Evolutionary conservation across 768 basidiomycete genomes (phyloP).

Genomic region (Lepiota brunneoincarnata): DNA sequence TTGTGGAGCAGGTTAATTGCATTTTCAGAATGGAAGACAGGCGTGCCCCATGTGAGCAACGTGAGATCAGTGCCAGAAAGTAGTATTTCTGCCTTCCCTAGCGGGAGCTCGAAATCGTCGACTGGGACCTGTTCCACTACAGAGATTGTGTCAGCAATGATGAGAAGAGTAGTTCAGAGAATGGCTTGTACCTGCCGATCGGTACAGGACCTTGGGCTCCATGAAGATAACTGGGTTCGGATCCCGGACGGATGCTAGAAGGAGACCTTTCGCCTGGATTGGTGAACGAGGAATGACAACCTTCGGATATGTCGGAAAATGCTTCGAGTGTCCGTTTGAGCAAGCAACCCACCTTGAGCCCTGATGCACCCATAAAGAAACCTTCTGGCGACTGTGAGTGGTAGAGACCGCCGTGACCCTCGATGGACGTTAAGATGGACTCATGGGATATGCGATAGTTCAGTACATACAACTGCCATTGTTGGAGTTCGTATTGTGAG

Average conservation of each 20-base stretch:
- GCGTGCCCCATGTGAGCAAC: slow-evolving; percentile 90
- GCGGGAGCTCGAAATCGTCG: slow-evolving; percentile 83
- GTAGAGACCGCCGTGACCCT: slow-evolving; percentile 86
- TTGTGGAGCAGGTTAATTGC: slow-evolving; percentile 71
- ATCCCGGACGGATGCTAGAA: slow-evolving; percentile 85
- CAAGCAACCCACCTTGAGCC: slow-evolving; percentile 63
- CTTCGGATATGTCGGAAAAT: slow-evolving; percentile 27
- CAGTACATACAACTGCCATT: slow-evolving; percentile 71
- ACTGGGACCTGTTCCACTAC: slow-evolving; percentile 89
- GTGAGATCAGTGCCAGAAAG: slow-evolving; percentile 81
- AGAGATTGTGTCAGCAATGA: not conserved
- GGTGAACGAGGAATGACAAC: slow-evolving; percentile 94
- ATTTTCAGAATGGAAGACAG: slow-evolving; percentile 84
- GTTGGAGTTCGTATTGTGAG: slow-evolving; percentile 83
- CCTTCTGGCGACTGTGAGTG: slow-evolving; percentile 96
- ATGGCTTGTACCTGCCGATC: slow-evolving; percentile 63
- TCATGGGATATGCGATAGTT: slow-evolving; percentile 16
- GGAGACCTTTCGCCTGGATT: slow-evolving; percentile 91
- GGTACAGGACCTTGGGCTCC: slow-evolving; percentile 93
- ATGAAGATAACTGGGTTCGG: slow-evolving; percentile 94
- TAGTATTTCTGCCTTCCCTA: slow-evolving; percentile 79
- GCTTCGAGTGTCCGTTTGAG: not conserved
- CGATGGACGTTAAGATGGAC: slow-evolving; percentile 1
- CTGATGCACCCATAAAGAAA: slow-evolving; percentile 89
- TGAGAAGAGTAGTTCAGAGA: not conserved